Evolutionary conservation across 768 basidiomycete species (phyloP).

Genomic region (Mycena sanguinolenta): DNA sequence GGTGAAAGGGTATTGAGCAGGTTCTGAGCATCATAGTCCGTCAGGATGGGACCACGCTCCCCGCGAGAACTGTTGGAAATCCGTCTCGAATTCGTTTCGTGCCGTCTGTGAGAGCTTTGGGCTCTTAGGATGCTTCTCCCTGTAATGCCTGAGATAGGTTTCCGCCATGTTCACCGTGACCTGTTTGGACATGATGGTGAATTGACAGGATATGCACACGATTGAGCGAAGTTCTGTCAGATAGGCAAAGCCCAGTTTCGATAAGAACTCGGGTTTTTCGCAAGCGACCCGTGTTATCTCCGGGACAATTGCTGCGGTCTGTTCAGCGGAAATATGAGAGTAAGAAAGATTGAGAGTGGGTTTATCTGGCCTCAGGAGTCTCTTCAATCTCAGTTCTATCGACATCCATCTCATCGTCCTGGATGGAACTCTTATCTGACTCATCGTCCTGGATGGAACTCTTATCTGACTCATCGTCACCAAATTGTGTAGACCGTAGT

Average conservation of each 20-base stretch:
- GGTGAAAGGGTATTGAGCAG: no score
- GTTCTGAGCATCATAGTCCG: neutral
- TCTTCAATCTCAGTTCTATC: neutral
- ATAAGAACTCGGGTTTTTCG: neutral
- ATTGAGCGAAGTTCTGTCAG: no score
- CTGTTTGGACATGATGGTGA: no score
- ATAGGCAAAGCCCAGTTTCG: no score
- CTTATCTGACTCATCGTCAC: neutral
- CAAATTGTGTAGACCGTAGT: neutral
- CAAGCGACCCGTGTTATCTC: neutral
- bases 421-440: no score
- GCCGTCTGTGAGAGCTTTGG: neutral
- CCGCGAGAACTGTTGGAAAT: neutral
- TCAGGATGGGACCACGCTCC: neutral
- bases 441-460: neutral
- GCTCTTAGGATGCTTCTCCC: neutral
- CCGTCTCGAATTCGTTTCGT: neutral
- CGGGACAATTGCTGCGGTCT: neutral
- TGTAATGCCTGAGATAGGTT: neutral
- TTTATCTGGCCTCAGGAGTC: neutral
- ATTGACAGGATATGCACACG: no score
- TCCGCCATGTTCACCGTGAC: neutral
- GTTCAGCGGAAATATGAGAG: neutral
- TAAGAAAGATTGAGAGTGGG: constrained; percentile 1
- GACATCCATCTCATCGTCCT: no score